Conservation (phyloP, 495 filamentous ascomycete genomes). For the Aspergillus bridgeri region DNA sequence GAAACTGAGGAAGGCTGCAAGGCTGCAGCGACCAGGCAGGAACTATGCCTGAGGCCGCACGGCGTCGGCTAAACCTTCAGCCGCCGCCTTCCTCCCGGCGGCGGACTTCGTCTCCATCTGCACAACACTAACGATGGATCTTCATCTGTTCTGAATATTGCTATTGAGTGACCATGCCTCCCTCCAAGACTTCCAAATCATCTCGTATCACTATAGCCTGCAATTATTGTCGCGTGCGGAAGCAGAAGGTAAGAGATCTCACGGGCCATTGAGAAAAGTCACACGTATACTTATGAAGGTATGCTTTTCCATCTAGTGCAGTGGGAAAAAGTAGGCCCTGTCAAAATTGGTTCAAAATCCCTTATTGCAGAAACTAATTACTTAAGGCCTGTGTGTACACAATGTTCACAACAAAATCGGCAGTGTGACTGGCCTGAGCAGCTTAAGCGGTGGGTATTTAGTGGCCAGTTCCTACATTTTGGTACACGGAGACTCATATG, state of each 20-base stretch:
- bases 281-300: conserved; percentile 1
- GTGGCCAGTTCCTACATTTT: not conserved
- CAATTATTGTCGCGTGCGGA: conserved; percentile 35
- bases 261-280: not conserved
- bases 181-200: conserved; percentile 18
- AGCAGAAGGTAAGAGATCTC: conserved; percentile 33
- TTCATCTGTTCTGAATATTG: not conserved
- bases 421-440: conserved; percentile 41
- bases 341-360: not conserved
- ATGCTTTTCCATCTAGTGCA: conserved; percentile 26
- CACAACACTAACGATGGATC: not conserved
- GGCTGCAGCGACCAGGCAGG: no score
- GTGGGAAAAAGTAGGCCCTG: conserved; percentile 31
- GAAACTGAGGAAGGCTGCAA: not conserved
- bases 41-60: not conserved
- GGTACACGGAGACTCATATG: not conserved
- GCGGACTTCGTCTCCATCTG: not conserved
- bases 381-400: conserved; percentile 33
- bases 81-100: not conserved
- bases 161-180: conserved; percentile 7
- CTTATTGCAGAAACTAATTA: not conserved
- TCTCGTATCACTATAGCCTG: conserved; percentile 38
- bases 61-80: not conserved
- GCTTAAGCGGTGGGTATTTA: conserved; percentile 31
- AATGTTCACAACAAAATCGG: conserved; percentile 35